Evolutionary conservation across 2,329 filamentous ascomycete species (phyloP), one percentile per base, ranked within the genome.

Genomic region (Fusarium sp.): DNA sequence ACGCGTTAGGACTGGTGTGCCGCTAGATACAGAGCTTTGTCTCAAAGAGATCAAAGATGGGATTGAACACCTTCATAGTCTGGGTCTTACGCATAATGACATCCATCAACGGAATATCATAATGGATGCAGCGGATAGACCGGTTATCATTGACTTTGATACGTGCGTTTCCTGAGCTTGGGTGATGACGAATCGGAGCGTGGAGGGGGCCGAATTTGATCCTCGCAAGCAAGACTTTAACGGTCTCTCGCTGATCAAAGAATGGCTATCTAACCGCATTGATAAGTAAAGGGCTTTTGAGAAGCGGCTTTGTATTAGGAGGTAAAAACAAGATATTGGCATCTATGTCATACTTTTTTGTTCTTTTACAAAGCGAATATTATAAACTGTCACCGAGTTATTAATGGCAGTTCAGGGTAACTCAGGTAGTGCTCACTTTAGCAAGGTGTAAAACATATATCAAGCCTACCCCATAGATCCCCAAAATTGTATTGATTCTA

Each of bases 131-230:
- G 10, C 30, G 5, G 54, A 42, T 1, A 50, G n/a, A 4, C 30
- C 54, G 5, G 32, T 64, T 15, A 52, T 64, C 9, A 43, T 64
- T 11, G 56, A 44, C 23, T 60, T 64, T 10, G 19, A 52, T 25
- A n/a, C 46, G 6, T 64, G 61, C 16, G 11, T n/a, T 9, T 2
- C 13, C 13, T 9, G 30, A 44, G 5, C 8, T 28, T 28, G 28
- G 2, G 6, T 28, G 28, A 8, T 28, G 5, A 28, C 6, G 6
- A 28, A 6, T 28, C 8, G 28, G 28, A n/a, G n/a, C n/a, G 28
- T 28, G 28, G 28, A 28, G 28, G 28, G 6, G 30, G 30, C 30
- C 30, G 42, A 12, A 12, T 21, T 6, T 28, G n/a, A 16, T 3
- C 13, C 16, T 2, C 28, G 12, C 2, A 9, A 60, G 8, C 21